Conservation (phyloP, 2,329 filamentous ascomycete species). For the Hypoxylon sp. region DNA sequence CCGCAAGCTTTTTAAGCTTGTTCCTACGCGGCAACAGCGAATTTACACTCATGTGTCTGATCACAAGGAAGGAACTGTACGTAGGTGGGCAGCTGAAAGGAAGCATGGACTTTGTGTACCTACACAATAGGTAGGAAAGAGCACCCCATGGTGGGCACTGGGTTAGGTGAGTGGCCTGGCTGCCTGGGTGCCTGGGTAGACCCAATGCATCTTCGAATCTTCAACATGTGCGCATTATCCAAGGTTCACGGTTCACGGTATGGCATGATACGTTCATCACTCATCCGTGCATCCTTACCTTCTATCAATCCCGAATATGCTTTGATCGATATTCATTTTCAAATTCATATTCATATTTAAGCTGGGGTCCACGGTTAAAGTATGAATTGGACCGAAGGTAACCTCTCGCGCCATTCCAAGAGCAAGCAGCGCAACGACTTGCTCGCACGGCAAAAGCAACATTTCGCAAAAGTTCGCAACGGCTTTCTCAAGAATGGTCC, state of each 20-base stretch:
- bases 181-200: not conserved
- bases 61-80: not conserved
- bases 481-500: conserved; percentile 46
- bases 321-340: too few relatives aligned
- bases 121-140: too few relatives aligned
- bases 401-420: conserved; percentile 57
- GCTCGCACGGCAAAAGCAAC: conserved; percentile 58
- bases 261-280: conserved; percentile 12
- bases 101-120: too few relatives aligned
- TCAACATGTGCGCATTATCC: conserved; percentile 3
- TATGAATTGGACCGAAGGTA: conserved; percentile 66
- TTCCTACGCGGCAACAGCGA: conserved; percentile 3
- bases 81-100: too few relatives aligned
- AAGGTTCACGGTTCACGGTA: conserved; percentile 19
- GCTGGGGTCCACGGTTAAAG: not conserved
- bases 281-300: conserved; percentile 11
- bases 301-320: conserved; percentile 13
- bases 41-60: not conserved
- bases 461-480: conserved; percentile 59
- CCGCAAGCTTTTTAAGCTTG: not conserved
- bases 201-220: not conserved
- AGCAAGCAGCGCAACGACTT: conserved; percentile 51
- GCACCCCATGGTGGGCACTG: not conserved
- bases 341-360: conserved; percentile 38
- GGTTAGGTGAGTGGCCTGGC: not conserved